Evolutionary conservation across 257 asterid genomes (phyloP), one percentile per base, ranked within the genome.

Genomic region (Ocimum tenuiflorum): DNA sequence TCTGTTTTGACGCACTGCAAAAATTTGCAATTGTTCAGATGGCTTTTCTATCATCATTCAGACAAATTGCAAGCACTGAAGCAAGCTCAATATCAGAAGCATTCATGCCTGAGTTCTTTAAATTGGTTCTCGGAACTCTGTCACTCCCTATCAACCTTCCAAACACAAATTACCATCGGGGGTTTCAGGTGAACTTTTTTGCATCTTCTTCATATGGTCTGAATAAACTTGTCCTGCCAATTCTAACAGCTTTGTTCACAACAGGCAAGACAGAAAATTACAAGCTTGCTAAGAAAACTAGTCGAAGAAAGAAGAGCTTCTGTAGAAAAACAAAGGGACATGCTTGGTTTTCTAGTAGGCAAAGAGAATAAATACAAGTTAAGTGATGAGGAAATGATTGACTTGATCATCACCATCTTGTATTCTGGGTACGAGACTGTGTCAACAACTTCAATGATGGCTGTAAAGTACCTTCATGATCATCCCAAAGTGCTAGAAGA

Each of bases 391-490:
- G 97, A 92, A 72, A 84, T 86, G 80, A 80, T 80, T 56, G 99
- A 92, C 65, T 80, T 84, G 60, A 86, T 92, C 69, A 84, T 92
- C 57, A 86, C 88, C 24, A 83, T 92, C 70, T 56, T 89, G 80
- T 80, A 92, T 69, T 84, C 97, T 51, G 99, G 99, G 20, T 88
- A 84, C 53, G 99, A 92, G 69, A 92, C 99, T 2, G 81, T 85
- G 3, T 92, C 99, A 0, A 92, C 95, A 29, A 87, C 96, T 51
- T 81, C 99, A 29, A 92, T 92, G 99, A 89, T 92, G 97, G 96
- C 95, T 59, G 75, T 92, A 54, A 92, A 89, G 78, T 92, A 86
- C 72, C 95, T 92, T 43, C 89, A 85, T 72, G 97, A 87, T 77
- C 94, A 89, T 80, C 99, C 99, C 1, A 73, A 78, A 67, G 96